A percentile compares a stretch with the other conserved stretches of the same genome.
phyloP scores from a whole-genome alignment of 2,329 filamentous ascomycete genomes.

The Rhytidhysteron rufulum region DNA sequence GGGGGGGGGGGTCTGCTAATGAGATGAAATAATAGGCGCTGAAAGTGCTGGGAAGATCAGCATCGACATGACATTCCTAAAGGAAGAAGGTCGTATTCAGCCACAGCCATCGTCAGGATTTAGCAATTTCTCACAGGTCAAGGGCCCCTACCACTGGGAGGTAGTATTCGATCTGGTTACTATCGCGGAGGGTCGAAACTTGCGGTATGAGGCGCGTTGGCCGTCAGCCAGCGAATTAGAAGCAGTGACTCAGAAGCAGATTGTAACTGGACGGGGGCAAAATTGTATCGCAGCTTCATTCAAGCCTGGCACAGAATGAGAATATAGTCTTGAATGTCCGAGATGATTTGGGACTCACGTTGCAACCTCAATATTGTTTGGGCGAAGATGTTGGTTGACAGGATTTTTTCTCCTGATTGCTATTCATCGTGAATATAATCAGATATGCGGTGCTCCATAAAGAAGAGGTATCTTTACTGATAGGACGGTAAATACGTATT shows the following conservation, averaged over 20 bases:
- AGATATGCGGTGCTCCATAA: no score
- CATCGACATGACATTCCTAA: conserved; percentile 1
- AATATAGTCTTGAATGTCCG: background rate
- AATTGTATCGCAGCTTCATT: background rate
- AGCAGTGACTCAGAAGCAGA: background rate
- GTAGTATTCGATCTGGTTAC: background rate
- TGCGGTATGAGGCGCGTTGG: background rate
- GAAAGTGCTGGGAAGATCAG: background rate
- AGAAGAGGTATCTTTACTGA: no score
- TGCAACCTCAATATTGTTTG: no score
- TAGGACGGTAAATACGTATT: no score
- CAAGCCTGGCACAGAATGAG: background rate
- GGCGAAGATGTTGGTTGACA: no score
- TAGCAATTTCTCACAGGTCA: background rate
- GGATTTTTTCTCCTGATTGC: no score
- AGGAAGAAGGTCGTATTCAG: background rate
- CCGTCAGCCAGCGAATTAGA: background rate
- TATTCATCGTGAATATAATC: no score
- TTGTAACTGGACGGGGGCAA: background rate
- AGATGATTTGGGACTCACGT: background rate
- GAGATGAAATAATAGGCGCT: background rate
- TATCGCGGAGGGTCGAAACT: background rate
- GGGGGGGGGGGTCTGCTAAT: background rate
- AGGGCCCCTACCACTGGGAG: background rate
- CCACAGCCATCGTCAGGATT: background rate